phyloP scores from a whole-genome alignment of 2,329 filamentous ascomycete genomes.

The Aspergillus sp. region DNA sequence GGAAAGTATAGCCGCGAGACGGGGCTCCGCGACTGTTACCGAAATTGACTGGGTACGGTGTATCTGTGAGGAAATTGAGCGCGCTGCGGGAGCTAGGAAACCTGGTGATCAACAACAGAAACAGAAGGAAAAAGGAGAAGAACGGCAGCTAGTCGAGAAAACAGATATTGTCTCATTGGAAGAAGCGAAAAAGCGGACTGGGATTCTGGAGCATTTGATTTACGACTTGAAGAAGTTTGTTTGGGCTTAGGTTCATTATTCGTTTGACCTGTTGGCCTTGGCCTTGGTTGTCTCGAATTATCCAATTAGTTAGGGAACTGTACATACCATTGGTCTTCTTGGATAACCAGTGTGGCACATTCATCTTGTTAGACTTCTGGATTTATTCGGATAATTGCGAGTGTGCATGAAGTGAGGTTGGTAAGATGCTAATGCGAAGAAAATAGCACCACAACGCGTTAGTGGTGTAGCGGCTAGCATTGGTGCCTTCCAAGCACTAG shows the following conservation, averaged over 20 bases:
- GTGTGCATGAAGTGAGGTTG: no score
- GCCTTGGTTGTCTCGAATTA: background rate
- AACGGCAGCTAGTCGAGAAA: constrained; percentile 43
- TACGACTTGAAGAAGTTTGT: constrained; percentile 92
- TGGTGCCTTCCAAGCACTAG: background rate
- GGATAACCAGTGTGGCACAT: background rate
- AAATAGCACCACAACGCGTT: background rate
- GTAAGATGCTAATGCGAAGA: no score
- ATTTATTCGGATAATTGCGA: no score
- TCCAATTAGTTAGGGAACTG: background rate
- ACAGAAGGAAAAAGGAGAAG: constrained; percentile 31
- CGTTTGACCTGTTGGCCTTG: background rate
- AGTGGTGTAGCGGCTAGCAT: background rate
- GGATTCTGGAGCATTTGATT: constrained; percentile 76
- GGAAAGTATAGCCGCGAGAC: constrained; percentile 6
- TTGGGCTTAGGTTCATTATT: constrained; percentile 53
- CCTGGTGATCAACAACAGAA: background rate
- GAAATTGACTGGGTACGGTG: constrained; percentile 52
- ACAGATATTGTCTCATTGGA: constrained; percentile 72
- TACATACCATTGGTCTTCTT: background rate
- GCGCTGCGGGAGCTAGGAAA: constrained; percentile 47
- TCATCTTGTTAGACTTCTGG: background rate
- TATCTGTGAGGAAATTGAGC: constrained; percentile 71
- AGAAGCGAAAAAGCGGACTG: constrained; percentile 81
- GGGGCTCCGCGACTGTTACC: constrained; percentile 23